phyloP scores from a whole-genome alignment of 129 eudicot species.

The Silybum marianum region DNA sequence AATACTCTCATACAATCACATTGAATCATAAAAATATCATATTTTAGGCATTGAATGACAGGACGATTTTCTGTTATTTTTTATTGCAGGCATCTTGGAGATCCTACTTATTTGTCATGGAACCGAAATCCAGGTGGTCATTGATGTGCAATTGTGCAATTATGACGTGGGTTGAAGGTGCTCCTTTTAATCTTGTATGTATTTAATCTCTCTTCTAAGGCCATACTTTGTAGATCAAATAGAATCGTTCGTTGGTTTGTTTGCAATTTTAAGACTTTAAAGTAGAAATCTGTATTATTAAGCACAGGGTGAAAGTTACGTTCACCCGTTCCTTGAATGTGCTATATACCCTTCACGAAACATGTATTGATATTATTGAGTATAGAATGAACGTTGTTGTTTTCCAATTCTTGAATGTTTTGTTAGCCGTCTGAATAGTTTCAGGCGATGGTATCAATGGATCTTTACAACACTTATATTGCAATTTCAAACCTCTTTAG shows the following conservation, averaged over 20 bases:
- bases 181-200: constrained; percentile 31
- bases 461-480: not conserved
- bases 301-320: constrained; percentile 3
- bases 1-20: not conserved
- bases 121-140: constrained; percentile 85
- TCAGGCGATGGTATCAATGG: not conserved
- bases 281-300: not conserved
- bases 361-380: not conserved
- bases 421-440: not conserved
- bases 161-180: constrained; percentile 25
- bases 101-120: constrained; percentile 91
- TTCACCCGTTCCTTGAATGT: not conserved
- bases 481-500: not conserved
- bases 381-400: not conserved
- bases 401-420: not conserved
- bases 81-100: constrained; percentile 82
- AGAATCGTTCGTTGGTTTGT: not conserved
- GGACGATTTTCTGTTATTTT: not conserved
- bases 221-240: constrained; percentile 1
- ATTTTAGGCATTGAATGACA: not conserved
- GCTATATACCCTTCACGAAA: not conserved
- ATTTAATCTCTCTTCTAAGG: constrained; percentile 24
- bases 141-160: constrained; percentile 21
- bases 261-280: constrained; percentile 19
- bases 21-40: constrained; percentile 2